Evolutionary conservation across 2,329 filamentous ascomycete genomes (phyloP).

Genomic region (Neoarthrinium moseri): DNA sequence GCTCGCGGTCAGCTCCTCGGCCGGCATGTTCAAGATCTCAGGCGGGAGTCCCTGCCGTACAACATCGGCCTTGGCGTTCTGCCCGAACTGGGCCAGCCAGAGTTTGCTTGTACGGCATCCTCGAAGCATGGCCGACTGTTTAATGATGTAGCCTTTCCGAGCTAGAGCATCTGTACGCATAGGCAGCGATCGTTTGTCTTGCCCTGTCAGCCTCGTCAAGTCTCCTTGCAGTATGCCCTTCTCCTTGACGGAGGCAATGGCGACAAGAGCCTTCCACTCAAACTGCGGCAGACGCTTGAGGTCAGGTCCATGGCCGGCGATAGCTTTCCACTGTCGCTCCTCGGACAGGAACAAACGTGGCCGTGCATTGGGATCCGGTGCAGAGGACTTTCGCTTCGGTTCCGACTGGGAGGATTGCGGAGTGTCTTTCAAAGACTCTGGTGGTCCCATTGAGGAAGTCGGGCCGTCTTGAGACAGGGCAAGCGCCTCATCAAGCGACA

Average conservation of each 20-base stretch:
- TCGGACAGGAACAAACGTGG: slow-evolving; percentile 49
- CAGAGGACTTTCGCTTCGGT: background rate
- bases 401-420: background rate
- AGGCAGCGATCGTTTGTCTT: slow-evolving; percentile 64
- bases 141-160: slow-evolving; percentile 61
- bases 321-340: slow-evolving; percentile 56
- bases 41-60: slow-evolving; percentile 30
- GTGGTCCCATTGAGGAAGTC: background rate
- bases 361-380: background rate
- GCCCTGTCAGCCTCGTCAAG: slow-evolving; percentile 54
- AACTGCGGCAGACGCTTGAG: slow-evolving; percentile 56
- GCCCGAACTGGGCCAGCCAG: slow-evolving; percentile 56
- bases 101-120: slow-evolving; percentile 63
- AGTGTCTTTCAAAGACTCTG: too few species aligned
- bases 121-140: slow-evolving; percentile 56
- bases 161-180: slow-evolving; percentile 59
- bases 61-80: slow-evolving; percentile 37
- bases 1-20: slow-evolving; percentile 38
- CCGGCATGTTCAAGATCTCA: slow-evolving; percentile 37
- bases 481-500: slow-evolving; percentile 39
- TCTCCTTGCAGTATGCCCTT: slow-evolving; percentile 62
- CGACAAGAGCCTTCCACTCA: slow-evolving; percentile 58
- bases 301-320: slow-evolving; percentile 59
- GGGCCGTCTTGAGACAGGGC: slow-evolving; percentile 31
- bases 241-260: slow-evolving; percentile 53